Conservation (phyloP, 305 asterid genomes). For the Fraxinus albicans region DNA sequence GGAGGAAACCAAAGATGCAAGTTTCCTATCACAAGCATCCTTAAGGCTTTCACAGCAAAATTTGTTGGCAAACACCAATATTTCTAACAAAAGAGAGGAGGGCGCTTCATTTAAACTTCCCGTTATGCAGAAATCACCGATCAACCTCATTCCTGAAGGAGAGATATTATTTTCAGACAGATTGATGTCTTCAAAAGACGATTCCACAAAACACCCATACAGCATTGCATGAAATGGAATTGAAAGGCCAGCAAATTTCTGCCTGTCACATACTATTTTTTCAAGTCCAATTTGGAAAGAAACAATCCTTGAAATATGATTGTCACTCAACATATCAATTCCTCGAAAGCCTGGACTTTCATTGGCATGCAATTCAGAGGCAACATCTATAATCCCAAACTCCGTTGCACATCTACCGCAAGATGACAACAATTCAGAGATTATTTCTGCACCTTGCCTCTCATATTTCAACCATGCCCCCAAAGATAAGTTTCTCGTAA, state of each 20-base stretch:
- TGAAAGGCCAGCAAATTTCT: constrained; percentile 68
- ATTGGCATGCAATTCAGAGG: constrained; percentile 58
- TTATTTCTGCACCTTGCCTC: constrained; percentile 77
- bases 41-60: constrained; percentile 85
- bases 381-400: constrained; percentile 65
- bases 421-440: constrained; percentile 68
- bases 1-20: constrained; percentile 71
- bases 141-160: constrained; percentile 57
- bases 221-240: constrained; percentile 93
- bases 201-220: constrained; percentile 70
- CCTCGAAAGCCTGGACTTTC: constrained; percentile 25
- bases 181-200: constrained; percentile 63
- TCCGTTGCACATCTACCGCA: constrained; percentile 81
- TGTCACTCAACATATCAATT: constrained; percentile 7
- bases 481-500: constrained; percentile 79
- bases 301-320: constrained; percentile 40
- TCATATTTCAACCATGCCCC: constrained; percentile 92
- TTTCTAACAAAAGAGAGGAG: constrained; percentile 66
- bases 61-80: constrained; percentile 84
- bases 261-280: constrained; percentile 69
- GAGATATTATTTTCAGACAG: constrained; percentile 83
- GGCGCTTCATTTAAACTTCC: constrained; percentile 54
- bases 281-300: constrained; percentile 69
- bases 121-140: constrained; percentile 55
- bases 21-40: constrained; percentile 84